Evolutionary conservation across 1,284 basidiomycete species (phyloP).

Genomic region (Pyrrhoderma lamaoense): DNA sequence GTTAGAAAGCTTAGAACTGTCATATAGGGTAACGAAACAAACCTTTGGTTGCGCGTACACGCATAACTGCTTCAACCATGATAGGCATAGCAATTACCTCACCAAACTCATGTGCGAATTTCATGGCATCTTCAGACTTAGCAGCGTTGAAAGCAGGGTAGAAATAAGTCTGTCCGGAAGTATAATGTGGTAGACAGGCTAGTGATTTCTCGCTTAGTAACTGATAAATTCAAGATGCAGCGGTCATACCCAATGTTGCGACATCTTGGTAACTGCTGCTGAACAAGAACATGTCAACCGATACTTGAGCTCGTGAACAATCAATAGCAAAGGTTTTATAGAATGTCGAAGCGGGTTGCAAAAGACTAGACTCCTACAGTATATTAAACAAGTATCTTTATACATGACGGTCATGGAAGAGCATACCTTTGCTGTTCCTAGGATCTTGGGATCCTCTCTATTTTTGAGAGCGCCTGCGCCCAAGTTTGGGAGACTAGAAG

Average conservation of each 20-base stretch:
- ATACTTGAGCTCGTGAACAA: constrained; percentile 94
- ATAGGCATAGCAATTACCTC: constrained; percentile 91
- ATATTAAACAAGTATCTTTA: constrained; percentile 7
- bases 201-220: constrained; percentile 13
- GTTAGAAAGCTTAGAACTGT: background rate
- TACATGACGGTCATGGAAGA: background rate
- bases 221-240: constrained; percentile 12
- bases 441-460: constrained; percentile 92
- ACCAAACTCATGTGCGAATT: constrained; percentile 97
- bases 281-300: constrained; percentile 99
- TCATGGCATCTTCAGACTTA: constrained; percentile 90
- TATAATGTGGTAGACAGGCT: constrained; percentile 95
- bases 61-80: constrained; percentile 96
- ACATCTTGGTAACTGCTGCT: constrained; percentile 92
- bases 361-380: constrained; percentile 70
- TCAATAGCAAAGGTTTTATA: constrained; percentile 99
- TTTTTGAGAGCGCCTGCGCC: constrained; percentile 93
- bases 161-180: constrained; percentile 96
- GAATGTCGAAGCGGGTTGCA: constrained; percentile 87
- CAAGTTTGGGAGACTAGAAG: constrained; percentile 80
- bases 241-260: constrained; percentile 68
- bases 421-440: constrained; percentile 86
- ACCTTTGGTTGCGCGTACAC: constrained; percentile 92
- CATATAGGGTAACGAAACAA: constrained; percentile 15
- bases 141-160: constrained; percentile 98